phyloP scores from a whole-genome alignment of 306 rosid genomes.

The Sesbania bispinosa region DNA sequence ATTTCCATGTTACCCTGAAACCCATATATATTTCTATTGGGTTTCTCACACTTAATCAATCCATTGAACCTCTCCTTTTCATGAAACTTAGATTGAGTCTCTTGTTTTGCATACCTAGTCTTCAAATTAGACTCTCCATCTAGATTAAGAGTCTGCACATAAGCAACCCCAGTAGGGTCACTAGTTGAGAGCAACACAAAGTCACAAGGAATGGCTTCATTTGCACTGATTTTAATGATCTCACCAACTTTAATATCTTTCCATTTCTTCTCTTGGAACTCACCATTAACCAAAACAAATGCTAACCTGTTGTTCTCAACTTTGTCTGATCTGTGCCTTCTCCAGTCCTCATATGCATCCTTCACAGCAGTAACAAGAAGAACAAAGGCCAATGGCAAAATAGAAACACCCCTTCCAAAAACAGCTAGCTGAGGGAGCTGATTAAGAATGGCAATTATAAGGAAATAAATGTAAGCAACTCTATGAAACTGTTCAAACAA shows the following conservation, averaged over 20 bases:
- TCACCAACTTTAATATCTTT: slow-evolving; percentile 80
- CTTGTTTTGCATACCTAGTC: slow-evolving; percentile 89
- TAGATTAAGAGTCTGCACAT: slow-evolving; percentile 84
- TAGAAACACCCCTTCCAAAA: slow-evolving; percentile 76
- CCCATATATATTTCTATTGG: slow-evolving; percentile 92
- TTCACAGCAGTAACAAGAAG: slow-evolving; percentile 86
- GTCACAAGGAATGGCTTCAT: slow-evolving; percentile 85
- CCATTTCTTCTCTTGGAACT: slow-evolving; percentile 61
- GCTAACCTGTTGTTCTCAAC: slow-evolving; percentile 85
- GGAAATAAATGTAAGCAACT: slow-evolving; percentile 90
- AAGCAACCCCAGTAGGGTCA: slow-evolving; percentile 93
- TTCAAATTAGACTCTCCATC: slow-evolving; percentile 99
- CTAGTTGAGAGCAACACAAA: slow-evolving; percentile 87
- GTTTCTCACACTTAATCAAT: slow-evolving; percentile 84
- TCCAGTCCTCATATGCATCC: slow-evolving; percentile 85
- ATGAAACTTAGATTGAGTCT: slow-evolving; percentile 62
- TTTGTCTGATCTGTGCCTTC: slow-evolving; percentile 79
- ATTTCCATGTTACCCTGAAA: slow-evolving; percentile 79
- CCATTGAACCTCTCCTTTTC: slow-evolving; percentile 59
- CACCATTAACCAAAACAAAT: slow-evolving; percentile 54
- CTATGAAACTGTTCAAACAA: slow-evolving; percentile 94
- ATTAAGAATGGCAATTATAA: slow-evolving; percentile 79
- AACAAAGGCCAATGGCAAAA: slow-evolving; percentile 80
- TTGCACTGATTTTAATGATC: slow-evolving; percentile 56
- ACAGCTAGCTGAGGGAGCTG: slow-evolving; percentile 97